Percentiles rank a stretch among this genome's conserved stretches.
These are phyloP conservation scores for Dendrobium huoshanense DNA, from an alignment of 106 monocot species.

Conservation along the genomic window DNA sequence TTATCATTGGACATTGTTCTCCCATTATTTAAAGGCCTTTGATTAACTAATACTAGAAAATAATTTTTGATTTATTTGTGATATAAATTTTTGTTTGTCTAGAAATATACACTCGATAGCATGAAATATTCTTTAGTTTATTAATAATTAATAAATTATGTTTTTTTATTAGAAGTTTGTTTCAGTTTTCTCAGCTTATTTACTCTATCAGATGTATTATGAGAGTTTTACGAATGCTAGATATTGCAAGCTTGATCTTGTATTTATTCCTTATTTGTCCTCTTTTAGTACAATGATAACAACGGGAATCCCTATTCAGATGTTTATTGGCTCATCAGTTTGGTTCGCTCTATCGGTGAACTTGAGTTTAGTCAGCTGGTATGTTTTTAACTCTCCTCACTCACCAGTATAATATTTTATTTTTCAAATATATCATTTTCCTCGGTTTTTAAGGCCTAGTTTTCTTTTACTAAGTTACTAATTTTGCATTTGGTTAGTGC, in stretches of 20 bases:
- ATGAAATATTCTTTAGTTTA: background rate
- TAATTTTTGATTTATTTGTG: background rate
- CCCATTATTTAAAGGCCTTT: background rate
- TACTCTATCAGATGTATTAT: background rate
- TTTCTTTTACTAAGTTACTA: background rate
- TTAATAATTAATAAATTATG: background rate
- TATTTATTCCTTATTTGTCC: background rate
- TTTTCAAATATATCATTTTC: background rate
- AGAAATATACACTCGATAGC: too few species aligned
- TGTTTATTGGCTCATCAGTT: conserved; percentile 85
- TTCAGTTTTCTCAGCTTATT: background rate
- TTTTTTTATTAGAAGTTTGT: background rate
- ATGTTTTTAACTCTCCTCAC: background rate
- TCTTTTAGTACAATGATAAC: conserved; percentile 94
- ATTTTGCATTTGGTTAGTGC: background rate
- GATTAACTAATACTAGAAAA: background rate
- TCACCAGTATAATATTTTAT: background rate
- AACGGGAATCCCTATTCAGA: conserved; percentile 93
- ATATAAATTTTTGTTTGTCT: background rate
- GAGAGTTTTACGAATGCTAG: background rate
- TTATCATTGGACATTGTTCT: background rate
- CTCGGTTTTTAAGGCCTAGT: background rate
- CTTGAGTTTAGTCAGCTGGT: conserved; percentile 94
- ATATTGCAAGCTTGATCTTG: background rate
- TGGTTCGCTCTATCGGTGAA: conserved; percentile 87